Percentiles rank a stretch among this genome's conserved stretches.
Evolutionary conservation across 2,329 filamentous ascomycete species (phyloP).

Genomic region (Elsinoe batatas): DNA sequence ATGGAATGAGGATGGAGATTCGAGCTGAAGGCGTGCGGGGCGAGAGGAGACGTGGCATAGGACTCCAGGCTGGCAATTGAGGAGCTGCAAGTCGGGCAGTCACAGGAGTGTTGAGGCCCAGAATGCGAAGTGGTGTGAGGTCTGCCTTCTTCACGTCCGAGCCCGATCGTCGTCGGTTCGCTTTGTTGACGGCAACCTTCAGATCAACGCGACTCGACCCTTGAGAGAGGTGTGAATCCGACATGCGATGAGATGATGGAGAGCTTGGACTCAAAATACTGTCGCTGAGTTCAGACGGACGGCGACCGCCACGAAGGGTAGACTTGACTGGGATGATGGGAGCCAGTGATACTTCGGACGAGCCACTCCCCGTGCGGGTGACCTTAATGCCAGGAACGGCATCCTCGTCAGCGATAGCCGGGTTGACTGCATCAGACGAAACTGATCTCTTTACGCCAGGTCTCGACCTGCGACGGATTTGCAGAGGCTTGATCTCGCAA

Average conservation of each 20-base stretch:
- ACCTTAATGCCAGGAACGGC: constrained; percentile 4
- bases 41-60: background rate
- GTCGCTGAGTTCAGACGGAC: background rate
- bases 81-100: constrained; percentile 1
- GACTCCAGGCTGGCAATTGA: constrained; percentile 21
- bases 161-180: constrained; percentile 1
- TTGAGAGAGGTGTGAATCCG: background rate
- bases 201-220: background rate
- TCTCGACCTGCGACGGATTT: constrained; percentile 9
- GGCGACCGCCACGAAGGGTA: background rate
- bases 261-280: background rate
- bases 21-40: constrained; percentile 8
- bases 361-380: background rate
- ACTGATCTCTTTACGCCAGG: background rate
- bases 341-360: background rate
- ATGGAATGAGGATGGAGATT: constrained; percentile 9
- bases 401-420: background rate
- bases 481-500: constrained; percentile 10
- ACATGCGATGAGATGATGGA: background rate
- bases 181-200: background rate
- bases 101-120: background rate
- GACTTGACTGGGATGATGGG: constrained; percentile 2
- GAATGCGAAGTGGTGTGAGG: constrained; percentile 8
- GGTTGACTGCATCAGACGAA: background rate
- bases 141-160: constrained; percentile 6